phyloP scores from a whole-genome alignment of 2,329 filamentous ascomycete genomes.

The Aspergillus pseudonomiae region DNA sequence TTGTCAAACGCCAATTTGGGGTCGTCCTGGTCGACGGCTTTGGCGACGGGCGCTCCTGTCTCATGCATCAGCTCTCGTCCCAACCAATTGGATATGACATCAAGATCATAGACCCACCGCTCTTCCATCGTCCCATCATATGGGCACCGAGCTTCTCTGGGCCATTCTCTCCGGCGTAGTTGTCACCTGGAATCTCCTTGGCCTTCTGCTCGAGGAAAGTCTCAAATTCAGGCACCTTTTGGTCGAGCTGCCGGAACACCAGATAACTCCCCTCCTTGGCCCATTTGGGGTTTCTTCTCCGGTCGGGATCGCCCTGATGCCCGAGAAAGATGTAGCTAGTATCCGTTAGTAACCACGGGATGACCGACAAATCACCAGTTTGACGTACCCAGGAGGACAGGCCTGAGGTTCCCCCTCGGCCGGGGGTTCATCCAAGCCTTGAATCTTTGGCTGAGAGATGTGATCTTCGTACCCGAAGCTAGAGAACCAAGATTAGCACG shows the following conservation, averaged over 20 bases:
- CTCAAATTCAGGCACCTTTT: conserved; percentile 50
- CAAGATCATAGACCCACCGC: conserved; percentile 22
- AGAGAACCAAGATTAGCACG: not conserved
- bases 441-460: conserved; percentile 44
- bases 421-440: conserved; percentile 27
- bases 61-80: not conserved
- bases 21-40: conserved; percentile 36
- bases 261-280: conserved; percentile 50
- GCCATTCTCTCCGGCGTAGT: not conserved
- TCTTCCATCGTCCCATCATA: conserved; percentile 51
- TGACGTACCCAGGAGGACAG: conserved; percentile 31
- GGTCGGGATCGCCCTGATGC: conserved; percentile 19
- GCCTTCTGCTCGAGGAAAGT: conserved; percentile 38
- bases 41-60: conserved; percentile 38
- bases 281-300: conserved; percentile 37
- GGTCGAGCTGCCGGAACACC: conserved; percentile 48
- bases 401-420: conserved; percentile 35
- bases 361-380: accelerated
- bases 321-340: conserved; percentile 35
- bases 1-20: conserved; percentile 38
- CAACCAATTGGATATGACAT: not conserved
- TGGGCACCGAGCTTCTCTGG: conserved; percentile 44
- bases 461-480: conserved; percentile 50
- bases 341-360: accelerated
- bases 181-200: accelerated